Base-by-base conservation (phyloP, 306 rosid genomes). In the Potentilla sterilis region DNA sequence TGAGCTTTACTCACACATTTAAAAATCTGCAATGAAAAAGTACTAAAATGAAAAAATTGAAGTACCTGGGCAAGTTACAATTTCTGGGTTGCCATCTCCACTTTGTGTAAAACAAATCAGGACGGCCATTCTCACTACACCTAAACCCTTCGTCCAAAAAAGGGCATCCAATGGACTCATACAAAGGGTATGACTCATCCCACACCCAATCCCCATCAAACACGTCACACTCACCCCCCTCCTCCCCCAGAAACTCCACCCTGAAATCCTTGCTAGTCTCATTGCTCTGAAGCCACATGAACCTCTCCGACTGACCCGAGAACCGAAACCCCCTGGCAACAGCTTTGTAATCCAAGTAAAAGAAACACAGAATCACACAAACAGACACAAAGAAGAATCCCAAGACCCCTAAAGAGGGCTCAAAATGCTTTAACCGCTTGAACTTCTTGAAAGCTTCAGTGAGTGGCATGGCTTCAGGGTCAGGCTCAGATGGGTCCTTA, bases 41-140 rank as follows among this genome's bases (percentile, higher is more conserved):
- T 62, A 78, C 65, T 19, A 38, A 69, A 61, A 15, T 28, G 13
- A 28, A 24, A 47, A 22, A 41, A 42, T 0, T 35, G 2, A 49
- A 42, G 63, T 80, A 91, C 98, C 98, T 91, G 77, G 98, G 97
- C 83, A 93, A 80, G 85, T 89, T 89, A 83, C 98, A 93, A 58
- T 57, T 41, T 67, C 77, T 88, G 52, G 98, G 98, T 72, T 93
- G 98, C 98, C 98, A 91, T 87, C 96, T 91, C 97, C 98, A 93
- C 83, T 93, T 85, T 49, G 96, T 88, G 85, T 93, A 91, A 77
- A 87, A 89, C 85, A 85, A 88, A 84, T 93, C 97, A 77, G 89
- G 96, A 2, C 98, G 86, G 21, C 98, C 98, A 86, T 91, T 93
- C 85, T 93, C 97, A 41, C 89, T 77, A 79, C 98, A 93, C 18